A percentile compares a stretch with the other conserved stretches of the same genome.
Conservation (phyloP, 2,329 filamentous ascomycete genomes). For the Pseudogymnoascus sp. region DNA sequence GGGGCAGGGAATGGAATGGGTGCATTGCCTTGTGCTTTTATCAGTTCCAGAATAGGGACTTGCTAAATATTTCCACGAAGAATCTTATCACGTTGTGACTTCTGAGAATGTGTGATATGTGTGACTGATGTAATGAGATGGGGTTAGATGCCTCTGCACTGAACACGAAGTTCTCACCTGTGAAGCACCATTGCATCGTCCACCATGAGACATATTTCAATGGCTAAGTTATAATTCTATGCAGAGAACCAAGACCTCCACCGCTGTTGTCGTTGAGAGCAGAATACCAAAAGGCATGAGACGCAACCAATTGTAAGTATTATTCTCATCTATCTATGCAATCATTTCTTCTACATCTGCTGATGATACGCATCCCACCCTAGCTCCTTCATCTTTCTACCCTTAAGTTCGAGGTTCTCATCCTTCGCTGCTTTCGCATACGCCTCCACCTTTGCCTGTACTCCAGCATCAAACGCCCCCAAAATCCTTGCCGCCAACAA, state of each 20-base stretch:
- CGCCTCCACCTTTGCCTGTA: constrained; percentile 49
- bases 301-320: background rate
- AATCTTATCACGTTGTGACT: background rate
- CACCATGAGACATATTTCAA: background rate
- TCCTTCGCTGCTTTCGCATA: constrained; percentile 51
- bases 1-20: background rate
- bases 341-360: background rate
- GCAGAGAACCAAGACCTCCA: background rate
- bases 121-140: background rate
- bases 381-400: constrained; percentile 44
- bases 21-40: background rate
- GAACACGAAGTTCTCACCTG: background rate
- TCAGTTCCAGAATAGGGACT: background rate
- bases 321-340: background rate
- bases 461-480: constrained; percentile 47
- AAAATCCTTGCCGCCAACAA: constrained; percentile 64
- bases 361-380: constrained; percentile 46
- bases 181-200: background rate
- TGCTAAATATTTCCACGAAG: background rate
- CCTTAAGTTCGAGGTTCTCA: constrained; percentile 59
- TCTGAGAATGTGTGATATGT: background rate
- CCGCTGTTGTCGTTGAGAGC: background rate
- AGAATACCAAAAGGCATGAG: background rate
- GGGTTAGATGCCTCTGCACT: background rate
- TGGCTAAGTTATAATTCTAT: background rate